A percentile compares a stretch with the other conserved stretches of the same genome.
These are phyloP conservation scores for Paulownia fortunei DNA, from an alignment of 257 asterid genomes.

Conservation along the genomic window DNA sequence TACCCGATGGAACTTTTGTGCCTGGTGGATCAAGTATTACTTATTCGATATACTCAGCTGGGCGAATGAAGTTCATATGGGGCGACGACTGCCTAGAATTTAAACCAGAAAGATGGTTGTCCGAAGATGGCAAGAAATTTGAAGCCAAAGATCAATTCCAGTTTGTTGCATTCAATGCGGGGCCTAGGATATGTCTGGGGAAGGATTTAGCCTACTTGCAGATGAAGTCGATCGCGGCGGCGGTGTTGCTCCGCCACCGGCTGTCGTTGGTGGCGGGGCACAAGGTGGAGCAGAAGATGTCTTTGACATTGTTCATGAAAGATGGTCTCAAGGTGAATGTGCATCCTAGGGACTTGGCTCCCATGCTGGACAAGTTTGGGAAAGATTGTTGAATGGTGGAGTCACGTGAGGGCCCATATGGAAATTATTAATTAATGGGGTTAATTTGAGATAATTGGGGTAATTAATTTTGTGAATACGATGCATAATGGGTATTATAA, in stretches of 20 bases:
- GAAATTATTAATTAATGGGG: conserved; percentile 20
- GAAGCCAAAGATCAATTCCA: conserved; percentile 38
- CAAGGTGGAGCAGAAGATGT: conserved; percentile 52
- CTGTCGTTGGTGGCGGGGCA: conserved; percentile 44
- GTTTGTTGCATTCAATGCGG: conserved; percentile 51
- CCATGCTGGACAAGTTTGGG: conserved; percentile 39
- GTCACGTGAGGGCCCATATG: conserved; percentile 12
- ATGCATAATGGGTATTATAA: no score
- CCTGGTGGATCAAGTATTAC: conserved; percentile 57
- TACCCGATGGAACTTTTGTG: conserved; percentile 61
- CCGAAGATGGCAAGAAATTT: conserved; percentile 41
- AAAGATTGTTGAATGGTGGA: conserved; percentile 19
- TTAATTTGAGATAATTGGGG: conserved; percentile 7
- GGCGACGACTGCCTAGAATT: conserved; percentile 65
- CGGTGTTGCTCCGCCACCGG: conserved; percentile 51
- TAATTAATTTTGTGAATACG: no score
- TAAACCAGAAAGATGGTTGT: conserved; percentile 71
- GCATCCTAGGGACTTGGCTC: conserved; percentile 41
- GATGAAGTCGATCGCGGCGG: conserved; percentile 52
- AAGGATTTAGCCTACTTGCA: conserved; percentile 51
- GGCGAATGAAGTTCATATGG: conserved; percentile 70
- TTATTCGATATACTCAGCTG: conserved; percentile 63
- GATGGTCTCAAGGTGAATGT: conserved; percentile 47
- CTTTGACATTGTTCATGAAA: conserved; percentile 53
- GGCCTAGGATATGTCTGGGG: conserved; percentile 53